Evolutionary conservation across 179 eudicot species (phyloP).

Genomic region (Beta macrorhiza): DNA sequence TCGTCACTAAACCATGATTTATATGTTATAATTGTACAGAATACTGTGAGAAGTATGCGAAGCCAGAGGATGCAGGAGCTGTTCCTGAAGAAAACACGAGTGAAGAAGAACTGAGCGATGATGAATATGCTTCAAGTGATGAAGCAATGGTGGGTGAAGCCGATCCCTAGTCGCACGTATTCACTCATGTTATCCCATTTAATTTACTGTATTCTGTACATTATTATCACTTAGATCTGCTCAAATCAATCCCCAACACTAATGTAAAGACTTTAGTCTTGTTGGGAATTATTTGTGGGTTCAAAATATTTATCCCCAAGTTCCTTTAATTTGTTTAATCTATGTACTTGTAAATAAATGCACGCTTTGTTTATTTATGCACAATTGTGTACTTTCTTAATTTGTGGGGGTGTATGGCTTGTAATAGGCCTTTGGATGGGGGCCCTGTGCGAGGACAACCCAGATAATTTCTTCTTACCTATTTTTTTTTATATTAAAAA

Average conservation of each 20-base stretch:
- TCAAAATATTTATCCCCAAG: not conserved
- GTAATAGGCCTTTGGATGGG: not conserved
- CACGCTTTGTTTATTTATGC: constrained; percentile 13
- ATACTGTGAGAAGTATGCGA: constrained; percentile 84
- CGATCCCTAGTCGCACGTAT: constrained; percentile 53
- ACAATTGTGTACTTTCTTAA: not conserved
- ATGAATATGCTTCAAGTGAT: constrained; percentile 71
- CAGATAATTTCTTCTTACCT: too few species aligned
- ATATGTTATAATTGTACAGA: constrained; percentile 41
- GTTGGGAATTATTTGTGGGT: constrained; percentile 22
- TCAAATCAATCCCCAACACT: constrained; percentile 21
- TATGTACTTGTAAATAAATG: constrained; percentile 30
- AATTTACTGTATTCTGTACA: constrained; percentile 42
- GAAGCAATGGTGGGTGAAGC: constrained; percentile 74
- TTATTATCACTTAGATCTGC: constrained; percentile 34
- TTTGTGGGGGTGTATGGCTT: not conserved
- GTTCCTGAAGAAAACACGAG: constrained; percentile 62
- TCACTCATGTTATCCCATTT: not conserved
- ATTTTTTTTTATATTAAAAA: too few species aligned
- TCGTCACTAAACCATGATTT: not conserved
- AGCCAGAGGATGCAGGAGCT: constrained; percentile 83
- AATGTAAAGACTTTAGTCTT: constrained; percentile 30
- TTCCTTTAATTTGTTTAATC: constrained; percentile 20
- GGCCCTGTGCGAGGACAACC: too few species aligned
- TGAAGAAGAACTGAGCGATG: constrained; percentile 81